Conservation (phyloP, 1,284 basidiomycete species). For the Microbotryum lychnidis-dioicae region DNA sequence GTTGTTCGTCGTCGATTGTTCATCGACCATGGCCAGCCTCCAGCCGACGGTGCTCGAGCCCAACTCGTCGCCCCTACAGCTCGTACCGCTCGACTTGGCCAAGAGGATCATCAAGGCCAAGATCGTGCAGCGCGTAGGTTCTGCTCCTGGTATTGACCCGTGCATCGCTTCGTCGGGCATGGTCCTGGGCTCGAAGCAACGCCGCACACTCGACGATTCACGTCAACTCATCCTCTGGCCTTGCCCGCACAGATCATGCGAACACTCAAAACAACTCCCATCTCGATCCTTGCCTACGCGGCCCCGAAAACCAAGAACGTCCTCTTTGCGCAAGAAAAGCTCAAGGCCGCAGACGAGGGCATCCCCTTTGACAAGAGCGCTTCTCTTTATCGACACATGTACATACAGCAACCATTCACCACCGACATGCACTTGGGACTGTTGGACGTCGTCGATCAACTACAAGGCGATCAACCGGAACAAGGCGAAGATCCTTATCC, state of each 20-base stretch:
- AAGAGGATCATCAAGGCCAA: slow-evolving; percentile 28
- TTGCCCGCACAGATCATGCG: slow-evolving; percentile 20
- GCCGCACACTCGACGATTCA: not conserved
- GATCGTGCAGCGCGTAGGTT: slow-evolving; percentile 24
- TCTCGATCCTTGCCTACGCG: slow-evolving; percentile 16
- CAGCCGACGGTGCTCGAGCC: too few relatives aligned
- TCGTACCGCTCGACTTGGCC: slow-evolving; percentile 3
- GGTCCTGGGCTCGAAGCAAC: too few relatives aligned
- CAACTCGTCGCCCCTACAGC: not conserved
- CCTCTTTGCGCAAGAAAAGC: slow-evolving; percentile 11
- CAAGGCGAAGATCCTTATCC: not conserved
- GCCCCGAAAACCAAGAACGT: slow-evolving; percentile 24
- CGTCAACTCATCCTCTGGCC: not conserved
- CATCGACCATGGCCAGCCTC: slow-evolving; percentile 12
- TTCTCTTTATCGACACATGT: slow-evolving; percentile 23
- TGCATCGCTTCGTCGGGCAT: not conserved
- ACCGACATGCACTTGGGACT: slow-evolving; percentile 1
- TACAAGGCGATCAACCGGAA: slow-evolving; percentile 11
- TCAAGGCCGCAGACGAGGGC: slow-evolving; percentile 2
- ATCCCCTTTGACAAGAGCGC: slow-evolving; percentile 11
- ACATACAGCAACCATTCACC: slow-evolving; percentile 7
- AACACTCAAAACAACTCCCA: slow-evolving; percentile 25
- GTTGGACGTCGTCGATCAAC: slow-evolving; percentile 8
- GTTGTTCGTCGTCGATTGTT: slow-evolving; percentile 24
- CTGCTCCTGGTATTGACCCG: not conserved